Percentiles rank a stretch among this genome's conserved stretches.
Evolutionary conservation across 139 green algal species (phyloP).

Genomic region (Pleodorina starrii): DNA sequence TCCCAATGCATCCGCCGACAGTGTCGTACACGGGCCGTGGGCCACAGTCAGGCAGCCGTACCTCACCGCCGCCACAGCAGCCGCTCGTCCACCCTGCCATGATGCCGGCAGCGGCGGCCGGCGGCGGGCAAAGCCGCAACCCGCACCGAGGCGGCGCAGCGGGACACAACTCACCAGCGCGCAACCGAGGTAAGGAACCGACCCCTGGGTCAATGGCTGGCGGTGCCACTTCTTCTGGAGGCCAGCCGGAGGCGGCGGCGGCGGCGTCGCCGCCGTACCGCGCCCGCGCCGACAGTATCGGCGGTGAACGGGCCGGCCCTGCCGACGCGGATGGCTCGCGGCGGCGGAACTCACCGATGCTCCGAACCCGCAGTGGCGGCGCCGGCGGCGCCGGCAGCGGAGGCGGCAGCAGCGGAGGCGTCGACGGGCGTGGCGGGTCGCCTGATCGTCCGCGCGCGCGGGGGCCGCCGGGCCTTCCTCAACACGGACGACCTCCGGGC

Average conservation of each 20-base stretch:
- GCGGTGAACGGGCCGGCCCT: too few relatives aligned
- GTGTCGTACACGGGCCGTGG: background rate
- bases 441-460: too few relatives aligned
- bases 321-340: background rate
- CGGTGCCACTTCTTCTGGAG: background rate
- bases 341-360: background rate
- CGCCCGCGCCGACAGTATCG: too few relatives aligned
- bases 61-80: background rate
- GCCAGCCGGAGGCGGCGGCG: background rate
- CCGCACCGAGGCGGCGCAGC: background rate
- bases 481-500: background rate
- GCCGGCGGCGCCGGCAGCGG: background rate
- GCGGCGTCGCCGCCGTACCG: background rate
- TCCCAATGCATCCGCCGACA: background rate
- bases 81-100: background rate
- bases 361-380: background rate
- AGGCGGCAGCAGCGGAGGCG: background rate
- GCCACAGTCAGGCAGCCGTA: too few relatives aligned
- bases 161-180: too few relatives aligned
- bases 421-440: too few relatives aligned
- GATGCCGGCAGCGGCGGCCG: too few relatives aligned
- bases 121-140: background rate
- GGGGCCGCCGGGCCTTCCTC: background rate
- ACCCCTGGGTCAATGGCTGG: too few relatives aligned
- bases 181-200: too few relatives aligned